phyloP scores from a whole-genome alignment of 257 asterid species.

The Paulownia fortunei region DNA sequence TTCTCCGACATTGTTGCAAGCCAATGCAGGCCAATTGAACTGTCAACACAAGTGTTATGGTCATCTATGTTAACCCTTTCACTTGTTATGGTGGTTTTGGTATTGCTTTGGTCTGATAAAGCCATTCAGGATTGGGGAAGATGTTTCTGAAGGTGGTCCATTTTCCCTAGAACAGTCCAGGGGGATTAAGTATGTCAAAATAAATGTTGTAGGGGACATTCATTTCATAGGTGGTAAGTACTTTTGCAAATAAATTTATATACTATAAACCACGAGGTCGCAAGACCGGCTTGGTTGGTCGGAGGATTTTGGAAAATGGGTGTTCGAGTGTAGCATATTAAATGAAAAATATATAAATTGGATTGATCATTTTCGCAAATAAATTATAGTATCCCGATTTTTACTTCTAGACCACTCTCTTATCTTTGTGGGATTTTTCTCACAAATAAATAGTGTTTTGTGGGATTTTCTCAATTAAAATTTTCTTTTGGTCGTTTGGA shows the following conservation, averaged over 20 bases:
- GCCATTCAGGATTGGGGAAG: conserved; percentile 47
- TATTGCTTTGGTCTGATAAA: conserved; percentile 46
- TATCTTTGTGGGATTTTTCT: no score
- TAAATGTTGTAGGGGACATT: conserved; percentile 19
- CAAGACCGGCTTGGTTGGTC: background rate
- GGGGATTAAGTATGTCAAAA: background rate
- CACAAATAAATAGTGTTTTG: no score
- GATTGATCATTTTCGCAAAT: no score
- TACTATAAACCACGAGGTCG: background rate
- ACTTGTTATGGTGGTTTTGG: conserved; percentile 45
- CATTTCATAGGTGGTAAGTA: background rate
- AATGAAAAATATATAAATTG: no score
- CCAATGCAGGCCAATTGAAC: conserved; percentile 55
- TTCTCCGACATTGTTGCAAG: conserved; percentile 39
- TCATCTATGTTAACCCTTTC: conserved; percentile 53
- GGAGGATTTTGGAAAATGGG: no score
- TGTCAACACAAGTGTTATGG: conserved; percentile 44
- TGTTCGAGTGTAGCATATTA: no score
- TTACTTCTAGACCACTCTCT: no score
- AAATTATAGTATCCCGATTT: no score
- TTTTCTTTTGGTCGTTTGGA: background rate
- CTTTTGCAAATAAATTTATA: background rate
- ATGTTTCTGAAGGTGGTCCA: conserved; percentile 37
- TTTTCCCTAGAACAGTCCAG: conserved; percentile 32
- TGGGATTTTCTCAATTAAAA: background rate